Base-by-base conservation (phyloP, 2,329 filamentous ascomycete species). In the Ambrosiella beaveri region DNA sequence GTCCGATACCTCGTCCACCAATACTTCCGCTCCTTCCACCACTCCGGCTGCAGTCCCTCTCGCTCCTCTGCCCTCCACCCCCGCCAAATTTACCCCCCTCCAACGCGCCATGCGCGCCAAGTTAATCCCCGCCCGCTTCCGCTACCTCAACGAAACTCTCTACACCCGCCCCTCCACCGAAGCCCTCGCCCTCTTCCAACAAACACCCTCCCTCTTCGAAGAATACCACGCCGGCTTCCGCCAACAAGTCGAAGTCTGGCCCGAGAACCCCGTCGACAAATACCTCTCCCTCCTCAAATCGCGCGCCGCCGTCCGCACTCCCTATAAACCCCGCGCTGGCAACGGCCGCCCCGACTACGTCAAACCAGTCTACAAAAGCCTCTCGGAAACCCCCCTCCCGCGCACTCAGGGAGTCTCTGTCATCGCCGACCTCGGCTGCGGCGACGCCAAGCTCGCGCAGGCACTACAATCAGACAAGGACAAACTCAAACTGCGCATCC, bases 151-250 rank as follows among this genome's bases (percentile, higher is more conserved):
- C 70, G 86, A 98, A 73, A 91, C 88, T 0, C 82, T 98, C 12
- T 98, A 98, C 73, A 97, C 91, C 3, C 87, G 84, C 7, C 87
- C 90, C 0, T 98, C 93, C 0, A 75, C 76, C 40, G 82, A 93
- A 63, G 86, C 93, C n/a, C 81, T 93, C 64, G 73, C 78, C 55
- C 81, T 97, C 27, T 97, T 98, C 74, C 75, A 80, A 56, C 76
- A 85, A 39, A 88, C 87, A 54, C 93, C 93, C 0, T 88, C 95
- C 67, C 90, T 97, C 78, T 98, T 97, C 72, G 78, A 81, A 64
- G 90, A 97, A 71, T 98, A 98, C 71, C 93, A 98, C 72, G 85
- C 89, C 61, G 93, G 93, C 39, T 98, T 98, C 76, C 85, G 90
- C 1, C 86, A 90, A 57, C 93, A 98, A 72, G 93, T 97, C 60